Evolutionary conservation across 169 alveolate species (phyloP).

Genomic region (Plasmodium cynomolgi): DNA sequence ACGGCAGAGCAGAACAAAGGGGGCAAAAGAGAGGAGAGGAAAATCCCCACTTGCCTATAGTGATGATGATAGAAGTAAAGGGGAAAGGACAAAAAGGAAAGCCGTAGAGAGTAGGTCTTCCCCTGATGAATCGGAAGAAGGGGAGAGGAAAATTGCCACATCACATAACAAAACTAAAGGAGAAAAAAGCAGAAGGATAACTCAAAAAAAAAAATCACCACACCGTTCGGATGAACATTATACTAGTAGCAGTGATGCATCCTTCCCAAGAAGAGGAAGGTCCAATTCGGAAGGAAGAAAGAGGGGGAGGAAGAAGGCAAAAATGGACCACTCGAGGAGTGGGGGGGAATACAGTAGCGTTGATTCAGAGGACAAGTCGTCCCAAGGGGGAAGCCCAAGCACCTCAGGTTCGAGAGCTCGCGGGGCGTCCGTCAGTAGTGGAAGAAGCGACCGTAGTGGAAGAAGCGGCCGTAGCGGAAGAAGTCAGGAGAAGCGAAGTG

Average conservation of each 20-base stretch:
- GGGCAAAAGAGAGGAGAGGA: background rate
- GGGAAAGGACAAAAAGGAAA: conserved; percentile 1
- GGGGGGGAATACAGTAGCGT: background rate
- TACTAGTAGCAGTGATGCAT: background rate
- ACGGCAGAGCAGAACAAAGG: background rate
- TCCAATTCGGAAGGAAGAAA: background rate
- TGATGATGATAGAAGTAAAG: background rate
- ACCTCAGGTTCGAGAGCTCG: background rate
- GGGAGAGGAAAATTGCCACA: background rate
- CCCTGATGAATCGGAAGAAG: background rate
- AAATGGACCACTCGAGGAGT: background rate
- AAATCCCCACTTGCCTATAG: background rate
- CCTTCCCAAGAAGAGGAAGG: background rate
- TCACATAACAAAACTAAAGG: background rate
- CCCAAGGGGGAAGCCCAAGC: background rate
- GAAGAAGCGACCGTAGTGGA: background rate
- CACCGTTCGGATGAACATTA: background rate
- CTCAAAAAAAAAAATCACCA: background rate
- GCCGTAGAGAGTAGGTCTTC: background rate
- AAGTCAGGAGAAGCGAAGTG: conserved; percentile 6
- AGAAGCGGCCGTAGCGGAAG: background rate
- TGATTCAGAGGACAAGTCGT: background rate
- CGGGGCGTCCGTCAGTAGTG: background rate
- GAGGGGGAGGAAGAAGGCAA: background rate
- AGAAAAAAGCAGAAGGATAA: background rate